Base-by-base conservation (phyloP, 2,329 filamentous ascomycete genomes). In the Colletotrichum gigasporum region DNA sequence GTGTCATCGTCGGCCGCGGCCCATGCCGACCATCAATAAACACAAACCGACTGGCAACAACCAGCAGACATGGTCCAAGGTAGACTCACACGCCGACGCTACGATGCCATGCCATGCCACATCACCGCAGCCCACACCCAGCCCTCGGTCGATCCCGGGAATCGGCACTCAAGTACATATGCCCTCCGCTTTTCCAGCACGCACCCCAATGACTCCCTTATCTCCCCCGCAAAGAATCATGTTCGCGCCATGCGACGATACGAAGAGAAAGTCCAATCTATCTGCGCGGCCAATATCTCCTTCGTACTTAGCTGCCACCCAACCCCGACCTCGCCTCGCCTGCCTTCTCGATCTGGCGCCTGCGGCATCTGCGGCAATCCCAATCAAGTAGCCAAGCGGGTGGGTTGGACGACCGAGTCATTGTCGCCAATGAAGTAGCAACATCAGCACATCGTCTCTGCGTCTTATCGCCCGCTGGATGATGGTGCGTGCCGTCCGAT, bases 331-430 rank as follows among this genome's bases (percentile, higher is more conserved):
- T 26, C 35, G 16, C 14, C 14, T 16, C 34, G 18, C 30, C 32
- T 20, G 20, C n/a, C 34, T 53, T 30, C 50, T 53, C 37, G 34
- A 53, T 53, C 18, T 14, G 18, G 50, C 20, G 16, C 16, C 26
- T 20, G 51, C 51, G 37, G 24, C 37, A 54, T 44, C 51, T 54
- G 51, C 51, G 51, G 51, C 37, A 32, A 24, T 44, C 51, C 16
- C 14, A 44, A 54, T 44, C 26, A 6, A 54, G 24, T 26, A 54
- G 51, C 35, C 51, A 44, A 44, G 51, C 26, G 45, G n/a, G n/a
- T n/a, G n/a, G n/a, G n/a, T 11, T 16, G 26, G 12, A 34, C 45
- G 35, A 51, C 30, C 47, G 30, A 51, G 47, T 37, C 47, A 51
- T 51, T 20, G 22, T 22, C 47, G n/a, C n/a, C n/a, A 22, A 37